Evolutionary conservation across 306 rosid genomes (phyloP).

Genomic region (Vicia sativa): DNA sequence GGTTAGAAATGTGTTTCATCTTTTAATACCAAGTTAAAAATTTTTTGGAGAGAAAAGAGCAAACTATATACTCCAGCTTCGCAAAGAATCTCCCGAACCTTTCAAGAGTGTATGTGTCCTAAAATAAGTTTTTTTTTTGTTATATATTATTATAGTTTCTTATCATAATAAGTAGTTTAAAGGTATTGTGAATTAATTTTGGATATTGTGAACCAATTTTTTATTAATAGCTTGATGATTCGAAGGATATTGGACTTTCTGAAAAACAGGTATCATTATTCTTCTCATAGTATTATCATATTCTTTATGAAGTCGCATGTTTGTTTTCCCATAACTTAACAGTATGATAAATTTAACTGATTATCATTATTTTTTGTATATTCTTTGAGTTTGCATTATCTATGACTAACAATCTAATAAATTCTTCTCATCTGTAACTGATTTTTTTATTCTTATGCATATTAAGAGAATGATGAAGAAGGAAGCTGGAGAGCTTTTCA

Average conservation of each 20-base stretch:
- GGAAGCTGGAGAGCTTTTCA: conserved; percentile 61
- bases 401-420: neutral
- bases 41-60: conserved; percentile 88
- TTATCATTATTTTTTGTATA: too few species aligned
- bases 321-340: too few species aligned
- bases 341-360: too few species aligned
- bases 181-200: neutral
- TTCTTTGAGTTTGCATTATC: too few species aligned
- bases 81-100: conserved; percentile 75
- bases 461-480: conserved; percentile 60
- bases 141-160: conserved; percentile 3
- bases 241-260: conserved; percentile 75
- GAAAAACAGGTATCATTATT: conserved; percentile 71
- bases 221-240: conserved; percentile 72
- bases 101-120: conserved; percentile 79
- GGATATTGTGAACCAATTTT: conserved; percentile 26
- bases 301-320: neutral
- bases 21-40: conserved; percentile 15
- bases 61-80: conserved; percentile 63
- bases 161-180: neutral
- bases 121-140: neutral
- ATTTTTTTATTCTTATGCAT: conserved; percentile 46
- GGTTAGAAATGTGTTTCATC: conserved; percentile 44
- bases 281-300: conserved; percentile 2
- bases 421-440: neutral